Base-by-base conservation (phyloP, 106 monocot genomes). In the Acanthochlamys bracteata region DNA sequence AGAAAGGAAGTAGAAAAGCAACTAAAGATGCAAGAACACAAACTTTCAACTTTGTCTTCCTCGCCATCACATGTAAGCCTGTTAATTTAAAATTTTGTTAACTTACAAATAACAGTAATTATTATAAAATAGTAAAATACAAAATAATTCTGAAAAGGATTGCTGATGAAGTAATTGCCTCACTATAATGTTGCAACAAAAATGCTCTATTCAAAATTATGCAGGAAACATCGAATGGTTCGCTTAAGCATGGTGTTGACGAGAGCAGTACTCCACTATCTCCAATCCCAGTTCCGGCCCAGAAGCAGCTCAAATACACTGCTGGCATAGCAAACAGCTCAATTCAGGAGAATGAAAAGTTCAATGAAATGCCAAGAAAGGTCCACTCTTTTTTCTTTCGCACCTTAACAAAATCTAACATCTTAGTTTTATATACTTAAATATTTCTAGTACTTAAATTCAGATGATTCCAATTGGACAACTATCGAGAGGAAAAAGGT, bases 251-350 rank as follows among this genome's bases (percentile, higher is more conserved):
- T 57, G 68, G 60, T 40, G 84, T 74, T 17, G 90, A 96, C 66
- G 94, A 95, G 52, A 68, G 72, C 10, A 73, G 68, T 26, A 65
- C 77, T 21, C 84, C 86, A 11, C 69, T 73, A 24, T 95, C 94
- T 63, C 94, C 94, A 15, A 49, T 95, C 27, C 58, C 88, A 40
- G 60, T 79, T 45, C 95, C 90, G 14, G 90, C 95, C 71, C 95
- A 96, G 69, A 96, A 96, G 63, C 95, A 96, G 67, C 88, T 90
- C 24, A 96, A 96, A 63, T 96, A 88, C 68, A 80, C 80, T 10
- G 73, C 90, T 68, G 95, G 95, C 17, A 90, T 96, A 69, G 95
- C 61, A n/a, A 96, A 90, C 67, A 60, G 82, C 60, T 79, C 82
- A 65, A 74, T 56, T 71, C 80, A 60, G 73, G 84, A 69, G 65